Evolutionary conservation across 441 rosid species (phyloP).

Genomic region (Erodium texanum): DNA sequence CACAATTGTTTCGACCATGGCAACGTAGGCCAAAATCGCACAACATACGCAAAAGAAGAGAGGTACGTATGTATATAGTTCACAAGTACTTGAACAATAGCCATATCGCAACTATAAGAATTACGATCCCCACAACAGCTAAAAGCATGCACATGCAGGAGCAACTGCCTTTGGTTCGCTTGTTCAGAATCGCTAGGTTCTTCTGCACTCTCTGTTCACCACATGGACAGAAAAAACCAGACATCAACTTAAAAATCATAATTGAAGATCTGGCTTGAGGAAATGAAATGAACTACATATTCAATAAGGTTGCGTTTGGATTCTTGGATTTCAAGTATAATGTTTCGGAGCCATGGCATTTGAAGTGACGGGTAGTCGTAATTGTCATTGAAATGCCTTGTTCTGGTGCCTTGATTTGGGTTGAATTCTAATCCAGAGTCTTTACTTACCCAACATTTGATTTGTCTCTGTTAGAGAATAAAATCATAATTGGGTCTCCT

Average conservation of each 20-base stretch:
- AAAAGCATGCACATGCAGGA: conserved; percentile 83
- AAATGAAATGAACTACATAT: neutral
- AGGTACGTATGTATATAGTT: conserved; percentile 4
- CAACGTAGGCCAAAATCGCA: conserved; percentile 11
- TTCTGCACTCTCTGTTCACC: conserved; percentile 72
- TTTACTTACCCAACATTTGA: no score
- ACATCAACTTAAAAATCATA: neutral
- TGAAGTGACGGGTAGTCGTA: no score
- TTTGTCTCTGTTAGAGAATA: no score
- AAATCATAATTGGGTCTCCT: no score
- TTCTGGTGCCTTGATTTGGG: no score
- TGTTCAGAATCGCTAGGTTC: conserved; percentile 79
- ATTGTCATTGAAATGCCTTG: no score
- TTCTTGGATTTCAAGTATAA: no score
- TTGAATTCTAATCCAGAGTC: no score
- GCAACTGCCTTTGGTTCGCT: conserved; percentile 79
- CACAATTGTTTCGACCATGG: no score
- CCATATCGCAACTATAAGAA: conserved; percentile 51
- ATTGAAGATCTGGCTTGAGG: neutral
- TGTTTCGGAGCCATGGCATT: no score
- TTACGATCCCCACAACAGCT: conserved; percentile 63
- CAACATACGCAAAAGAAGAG: conserved; percentile 12
- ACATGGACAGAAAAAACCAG: neutral
- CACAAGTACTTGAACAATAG: conserved; percentile 64
- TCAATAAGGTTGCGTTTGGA: neutral